Conservation (phyloP, 306 rosid species). For the Rosa lucieae region DNA sequence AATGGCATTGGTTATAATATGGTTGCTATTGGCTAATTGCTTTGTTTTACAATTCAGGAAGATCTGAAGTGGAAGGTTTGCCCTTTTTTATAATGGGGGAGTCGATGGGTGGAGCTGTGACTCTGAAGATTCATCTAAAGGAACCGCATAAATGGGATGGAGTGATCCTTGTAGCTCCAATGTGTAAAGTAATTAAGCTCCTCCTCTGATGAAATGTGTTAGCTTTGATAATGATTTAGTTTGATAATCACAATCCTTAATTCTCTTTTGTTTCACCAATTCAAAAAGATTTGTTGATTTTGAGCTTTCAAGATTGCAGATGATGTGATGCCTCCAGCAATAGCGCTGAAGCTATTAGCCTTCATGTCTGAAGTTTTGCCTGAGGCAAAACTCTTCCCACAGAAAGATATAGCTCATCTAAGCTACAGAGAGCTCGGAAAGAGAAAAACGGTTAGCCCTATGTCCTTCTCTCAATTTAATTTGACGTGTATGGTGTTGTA, state of each 20-base stretch:
- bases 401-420: conserved; percentile 52
- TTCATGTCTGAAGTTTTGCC: conserved; percentile 63
- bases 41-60: conserved; percentile 35
- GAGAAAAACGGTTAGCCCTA: conserved; percentile 59
- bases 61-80: conserved; percentile 61
- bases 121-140: conserved; percentile 67
- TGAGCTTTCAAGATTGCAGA: conserved; percentile 63
- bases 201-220: neutral
- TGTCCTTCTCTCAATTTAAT: neutral
- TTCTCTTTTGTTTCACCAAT: neutral
- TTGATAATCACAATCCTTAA: neutral
- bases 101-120: conserved; percentile 83
- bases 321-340: conserved; percentile 54
- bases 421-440: conserved; percentile 58
- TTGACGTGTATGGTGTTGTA: neutral
- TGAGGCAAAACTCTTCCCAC: conserved; percentile 62
- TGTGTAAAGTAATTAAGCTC: conserved; percentile 60
- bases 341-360: conserved; percentile 51
- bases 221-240: neutral
- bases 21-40: neutral
- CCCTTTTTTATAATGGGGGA: conserved; percentile 65
- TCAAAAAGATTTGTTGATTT: neutral
- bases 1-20: neutral
- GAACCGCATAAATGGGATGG: conserved; percentile 71
- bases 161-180: conserved; percentile 73